phyloP scores from a whole-genome alignment of 2,329 filamentous ascomycete genomes.

The Laburnicola sp. region DNA sequence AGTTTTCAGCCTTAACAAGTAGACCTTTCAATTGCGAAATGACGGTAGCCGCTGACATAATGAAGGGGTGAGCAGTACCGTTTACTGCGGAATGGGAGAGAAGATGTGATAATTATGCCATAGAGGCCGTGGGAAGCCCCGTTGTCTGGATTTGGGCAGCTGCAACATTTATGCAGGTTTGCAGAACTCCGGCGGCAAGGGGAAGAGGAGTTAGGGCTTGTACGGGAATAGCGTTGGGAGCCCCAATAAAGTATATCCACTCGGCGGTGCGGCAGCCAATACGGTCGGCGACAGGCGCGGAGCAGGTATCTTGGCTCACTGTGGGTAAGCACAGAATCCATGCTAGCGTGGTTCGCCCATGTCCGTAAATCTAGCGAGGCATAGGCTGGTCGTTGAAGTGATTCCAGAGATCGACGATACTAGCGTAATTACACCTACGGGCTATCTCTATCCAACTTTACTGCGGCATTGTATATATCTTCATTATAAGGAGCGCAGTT shows the following conservation, averaged over 20 bases:
- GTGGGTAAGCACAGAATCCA: not conserved
- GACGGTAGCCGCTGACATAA: not conserved
- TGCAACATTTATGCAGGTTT: not conserved
- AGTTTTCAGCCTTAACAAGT: not conserved
- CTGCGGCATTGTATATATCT: too few relatives aligned
- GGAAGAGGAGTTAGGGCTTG: not conserved
- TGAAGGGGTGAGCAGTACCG: not conserved
- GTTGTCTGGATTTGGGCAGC: not conserved
- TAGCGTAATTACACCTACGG: too few relatives aligned
- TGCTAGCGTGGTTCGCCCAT: not conserved
- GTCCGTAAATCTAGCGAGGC: not conserved
- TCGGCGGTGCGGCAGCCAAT: not conserved
- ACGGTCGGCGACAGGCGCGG: not conserved
- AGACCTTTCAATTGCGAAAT: conserved; percentile 3
- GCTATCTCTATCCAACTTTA: too few relatives aligned
- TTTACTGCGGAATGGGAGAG: not conserved
- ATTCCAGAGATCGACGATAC: not conserved
- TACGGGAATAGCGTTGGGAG: not conserved
- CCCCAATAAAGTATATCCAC: not conserved
- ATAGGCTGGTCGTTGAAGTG: not conserved
- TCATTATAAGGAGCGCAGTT: too few relatives aligned
- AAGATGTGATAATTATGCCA: not conserved
- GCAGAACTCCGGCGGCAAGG: too few relatives aligned
- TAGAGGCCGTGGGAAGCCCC: not conserved
- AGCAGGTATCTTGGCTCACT: not conserved